phyloP scores from a whole-genome alignment of 2,329 filamentous ascomycete species.

The Hypomyces rosellus region DNA sequence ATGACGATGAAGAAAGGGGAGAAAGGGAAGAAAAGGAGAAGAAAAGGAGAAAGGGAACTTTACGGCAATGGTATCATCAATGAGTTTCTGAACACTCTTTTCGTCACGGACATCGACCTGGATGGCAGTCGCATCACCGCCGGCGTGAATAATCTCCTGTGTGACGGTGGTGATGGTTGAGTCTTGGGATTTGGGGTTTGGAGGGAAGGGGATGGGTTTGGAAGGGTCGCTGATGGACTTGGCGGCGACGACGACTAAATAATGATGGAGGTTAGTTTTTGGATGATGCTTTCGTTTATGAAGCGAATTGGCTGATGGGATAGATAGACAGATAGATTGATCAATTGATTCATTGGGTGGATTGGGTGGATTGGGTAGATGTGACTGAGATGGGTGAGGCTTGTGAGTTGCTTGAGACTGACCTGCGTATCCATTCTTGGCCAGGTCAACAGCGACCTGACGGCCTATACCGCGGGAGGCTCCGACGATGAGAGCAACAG shows the following conservation, averaged over 20 bases:
- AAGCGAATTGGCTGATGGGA: too few species aligned
- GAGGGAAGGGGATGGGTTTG: conserved; percentile 56
- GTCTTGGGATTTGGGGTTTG: conserved; percentile 65
- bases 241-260: conserved; percentile 65
- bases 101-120: conserved; percentile 63
- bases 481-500: conserved; percentile 66
- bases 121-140: conserved; percentile 59
- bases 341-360: too few species aligned
- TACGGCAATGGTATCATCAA: conserved; percentile 48
- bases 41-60: not conserved
- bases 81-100: conserved; percentile 53
- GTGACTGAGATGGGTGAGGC: not conserved
- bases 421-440: conserved; percentile 65
- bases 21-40: not conserved
- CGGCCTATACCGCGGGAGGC: conserved; percentile 76
- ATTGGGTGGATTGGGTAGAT: too few species aligned
- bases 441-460: conserved; percentile 72
- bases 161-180: conserved; percentile 78
- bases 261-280: not conserved
- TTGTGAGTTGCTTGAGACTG: conserved; percentile 12
- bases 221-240: conserved; percentile 64
- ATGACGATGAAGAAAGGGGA: not conserved
- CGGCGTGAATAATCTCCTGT: conserved; percentile 62
- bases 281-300: too few species aligned
- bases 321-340: too few species aligned